Percentiles rank a stretch among this genome's conserved stretches.
Evolutionary conservation across 441 rosid species (phyloP).

Genomic region (Brassica hybrid): DNA sequence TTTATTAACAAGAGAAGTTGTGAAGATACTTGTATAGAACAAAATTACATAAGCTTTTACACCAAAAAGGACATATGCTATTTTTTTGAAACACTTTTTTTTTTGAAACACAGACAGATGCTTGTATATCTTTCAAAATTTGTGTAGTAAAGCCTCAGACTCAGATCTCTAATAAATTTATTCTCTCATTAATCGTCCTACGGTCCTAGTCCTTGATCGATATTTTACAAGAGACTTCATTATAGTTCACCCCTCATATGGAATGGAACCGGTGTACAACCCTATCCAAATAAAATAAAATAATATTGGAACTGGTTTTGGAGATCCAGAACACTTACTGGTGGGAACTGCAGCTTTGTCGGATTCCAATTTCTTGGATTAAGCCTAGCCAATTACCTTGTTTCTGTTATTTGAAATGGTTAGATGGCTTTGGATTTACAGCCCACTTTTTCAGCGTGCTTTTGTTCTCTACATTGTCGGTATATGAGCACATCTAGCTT

Average conservation of each 20-base stretch:
- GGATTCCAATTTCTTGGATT: not conserved
- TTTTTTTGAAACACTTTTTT: too few species aligned
- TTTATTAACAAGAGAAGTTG: not conserved
- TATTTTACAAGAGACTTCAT: not conserved
- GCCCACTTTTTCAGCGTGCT: slow-evolving; percentile 22
- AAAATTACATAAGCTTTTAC: not conserved
- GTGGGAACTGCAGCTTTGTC: not conserved
- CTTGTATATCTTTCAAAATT: not conserved
- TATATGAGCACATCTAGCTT: slow-evolving; percentile 14
- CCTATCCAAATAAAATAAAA: not conserved
- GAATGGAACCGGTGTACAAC: not conserved
- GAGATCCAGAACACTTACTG: not conserved
- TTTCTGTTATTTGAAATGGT: not conserved
- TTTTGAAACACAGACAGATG: not conserved
- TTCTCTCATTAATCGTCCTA: not conserved
- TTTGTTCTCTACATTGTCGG: slow-evolving; percentile 25
- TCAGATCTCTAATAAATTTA: not conserved
- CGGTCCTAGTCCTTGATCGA: not conserved
- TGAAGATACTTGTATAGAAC: not conserved
- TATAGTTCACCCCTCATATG: not conserved
- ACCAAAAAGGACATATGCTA: not conserved
- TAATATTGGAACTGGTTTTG: too few species aligned
- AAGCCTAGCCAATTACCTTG: not conserved
- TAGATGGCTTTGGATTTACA: not conserved
- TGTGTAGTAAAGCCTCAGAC: not conserved